phyloP scores from a whole-genome alignment of 306 rosid species.

The Prinsepia uniflora region DNA sequence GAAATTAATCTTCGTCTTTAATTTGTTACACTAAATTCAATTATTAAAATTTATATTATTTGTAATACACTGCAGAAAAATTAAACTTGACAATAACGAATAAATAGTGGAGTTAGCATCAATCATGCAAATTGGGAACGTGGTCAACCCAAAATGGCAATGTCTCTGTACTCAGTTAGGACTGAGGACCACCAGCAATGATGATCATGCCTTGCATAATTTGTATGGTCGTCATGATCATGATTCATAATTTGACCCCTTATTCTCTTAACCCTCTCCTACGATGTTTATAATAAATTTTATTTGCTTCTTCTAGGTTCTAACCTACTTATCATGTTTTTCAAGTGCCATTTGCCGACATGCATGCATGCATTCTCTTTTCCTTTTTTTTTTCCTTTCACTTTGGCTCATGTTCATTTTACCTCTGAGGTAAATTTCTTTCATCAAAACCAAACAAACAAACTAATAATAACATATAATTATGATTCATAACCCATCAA shows the following conservation, averaged over 20 bases:
- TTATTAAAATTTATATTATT: no score
- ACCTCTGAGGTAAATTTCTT: background rate
- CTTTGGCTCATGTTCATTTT: background rate
- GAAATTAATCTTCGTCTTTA: no score
- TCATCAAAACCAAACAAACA: no score
- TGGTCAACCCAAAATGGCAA: constrained; percentile 25
- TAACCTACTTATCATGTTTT: background rate
- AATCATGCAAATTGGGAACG: background rate
- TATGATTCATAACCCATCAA: no score
- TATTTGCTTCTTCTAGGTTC: background rate
- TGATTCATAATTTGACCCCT: background rate
- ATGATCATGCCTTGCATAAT: background rate
- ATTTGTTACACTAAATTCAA: no score
- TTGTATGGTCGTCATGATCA: background rate
- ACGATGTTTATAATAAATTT: constrained; percentile 3
- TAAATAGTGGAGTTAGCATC: no score
- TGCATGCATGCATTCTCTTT: background rate
- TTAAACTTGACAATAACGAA: no score
- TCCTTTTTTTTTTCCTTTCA: background rate
- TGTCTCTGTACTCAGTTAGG: background rate
- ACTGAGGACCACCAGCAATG: constrained; percentile 16
- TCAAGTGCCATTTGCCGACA: constrained; percentile 5
- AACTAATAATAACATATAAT: no score
- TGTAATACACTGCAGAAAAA: no score
- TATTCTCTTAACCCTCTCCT: background rate